These are phyloP conservation scores for Rhodotorula sp. DNA, from an alignment of 1,284 basidiomycete genomes.

Conservation along the genomic window DNA sequence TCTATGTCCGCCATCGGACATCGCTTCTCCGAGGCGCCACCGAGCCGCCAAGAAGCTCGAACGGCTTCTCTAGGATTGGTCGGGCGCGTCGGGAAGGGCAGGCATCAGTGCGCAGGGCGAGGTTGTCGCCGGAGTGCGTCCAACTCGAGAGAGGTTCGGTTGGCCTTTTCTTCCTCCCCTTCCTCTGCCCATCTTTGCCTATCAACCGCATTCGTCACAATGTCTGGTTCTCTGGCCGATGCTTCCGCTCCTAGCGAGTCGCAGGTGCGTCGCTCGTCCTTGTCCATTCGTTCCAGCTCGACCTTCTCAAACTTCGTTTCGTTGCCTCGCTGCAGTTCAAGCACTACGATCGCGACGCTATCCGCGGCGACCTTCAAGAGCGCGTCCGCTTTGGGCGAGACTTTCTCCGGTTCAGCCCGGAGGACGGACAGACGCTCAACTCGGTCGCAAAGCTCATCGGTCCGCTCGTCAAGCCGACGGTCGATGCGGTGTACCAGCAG, in stretches of 20 bases:
- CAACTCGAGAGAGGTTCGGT: too few species aligned
- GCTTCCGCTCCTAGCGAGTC: neutral
- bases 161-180: too few species aligned
- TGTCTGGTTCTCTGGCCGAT: too few species aligned
- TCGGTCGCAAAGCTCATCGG: constrained; percentile 17
- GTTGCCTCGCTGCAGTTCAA: neutral
- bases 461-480: constrained; percentile 12
- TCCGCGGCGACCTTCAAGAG: constrained; percentile 9
- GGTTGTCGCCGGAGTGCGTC: too few species aligned
- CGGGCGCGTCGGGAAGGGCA: too few species aligned
- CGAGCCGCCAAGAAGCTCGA: too few species aligned
- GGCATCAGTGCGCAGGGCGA: too few species aligned
- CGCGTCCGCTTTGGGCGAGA: constrained; percentile 6
- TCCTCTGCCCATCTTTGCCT: too few species aligned
- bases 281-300: neutral
- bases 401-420: constrained; percentile 13
- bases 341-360: constrained; percentile 11
- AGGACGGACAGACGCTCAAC: constrained; percentile 23
- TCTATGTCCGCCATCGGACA: too few species aligned
- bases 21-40: too few species aligned
- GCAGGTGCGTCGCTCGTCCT: neutral
- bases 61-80: too few species aligned
- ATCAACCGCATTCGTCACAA: too few species aligned
- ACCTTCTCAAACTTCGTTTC: neutral
- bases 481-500: constrained; percentile 37